Conservation (phyloP, 2,329 filamentous ascomycete genomes). For the Alternaria ventricosa region DNA sequence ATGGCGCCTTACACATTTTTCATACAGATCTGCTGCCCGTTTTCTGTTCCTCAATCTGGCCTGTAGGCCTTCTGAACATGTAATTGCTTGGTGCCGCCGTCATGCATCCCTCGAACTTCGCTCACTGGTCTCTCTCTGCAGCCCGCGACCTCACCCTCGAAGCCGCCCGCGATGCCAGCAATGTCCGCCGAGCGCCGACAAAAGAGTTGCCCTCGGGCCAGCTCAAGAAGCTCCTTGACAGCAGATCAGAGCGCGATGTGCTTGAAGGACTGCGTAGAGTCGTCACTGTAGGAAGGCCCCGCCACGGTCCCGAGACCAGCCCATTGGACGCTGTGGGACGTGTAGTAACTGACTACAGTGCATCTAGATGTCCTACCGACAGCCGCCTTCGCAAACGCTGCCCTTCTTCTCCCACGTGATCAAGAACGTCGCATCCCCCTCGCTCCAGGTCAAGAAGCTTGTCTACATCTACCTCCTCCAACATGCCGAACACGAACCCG, state of each 20-base stretch:
- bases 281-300: slow-evolving; percentile 70
- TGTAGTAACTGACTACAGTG: slow-evolving; percentile 25
- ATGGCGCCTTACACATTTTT: slow-evolving; percentile 33
- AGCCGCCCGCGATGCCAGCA: slow-evolving; percentile 86
- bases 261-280: slow-evolving; percentile 89
- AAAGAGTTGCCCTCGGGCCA: slow-evolving; percentile 77
- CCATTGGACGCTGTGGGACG: slow-evolving; percentile 6
- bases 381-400: slow-evolving; percentile 70
- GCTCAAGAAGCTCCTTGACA: slow-evolving; percentile 94
- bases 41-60: slow-evolving; percentile 5
- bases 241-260: slow-evolving; percentile 89
- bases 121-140: slow-evolving; percentile 57
- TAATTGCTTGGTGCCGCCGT: slow-evolving; percentile 4
- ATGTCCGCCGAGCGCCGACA: slow-evolving; percentile 60
- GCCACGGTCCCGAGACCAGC: slow-evolving; percentile 5
- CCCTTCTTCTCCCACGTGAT: slow-evolving; percentile 97
- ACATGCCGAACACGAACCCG: slow-evolving; percentile 94
- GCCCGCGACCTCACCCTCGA: slow-evolving; percentile 97
- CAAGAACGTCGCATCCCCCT: slow-evolving; percentile 95
- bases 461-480: slow-evolving; percentile 98
- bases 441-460: slow-evolving; percentile 94
- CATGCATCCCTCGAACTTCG: slow-evolving; percentile 48
- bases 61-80: slow-evolving; percentile 8
- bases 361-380: slow-evolving; percentile 91
- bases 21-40: neutral